These are phyloP conservation scores for Aspergillus sojae DNA, from an alignment of 2,329 filamentous ascomycete genomes.

Conservation along the genomic window DNA sequence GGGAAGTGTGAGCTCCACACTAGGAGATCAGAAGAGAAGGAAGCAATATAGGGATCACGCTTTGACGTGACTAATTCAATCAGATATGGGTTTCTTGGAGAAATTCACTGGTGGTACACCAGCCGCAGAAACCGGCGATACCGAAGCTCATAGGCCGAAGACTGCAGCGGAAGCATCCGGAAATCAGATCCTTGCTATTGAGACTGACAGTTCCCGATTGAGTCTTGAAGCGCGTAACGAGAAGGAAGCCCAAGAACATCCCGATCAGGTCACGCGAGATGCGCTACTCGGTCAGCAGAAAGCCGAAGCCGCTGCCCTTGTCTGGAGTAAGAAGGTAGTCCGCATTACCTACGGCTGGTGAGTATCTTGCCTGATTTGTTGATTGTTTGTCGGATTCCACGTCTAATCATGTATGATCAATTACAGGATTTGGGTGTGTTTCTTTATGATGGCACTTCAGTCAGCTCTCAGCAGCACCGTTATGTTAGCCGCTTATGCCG, in stretches of 20 bases:
- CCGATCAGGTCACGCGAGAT: constrained; percentile 29
- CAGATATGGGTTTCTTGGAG: constrained; percentile 2
- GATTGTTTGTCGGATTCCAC: constrained; percentile 3
- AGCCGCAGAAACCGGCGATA: not conserved
- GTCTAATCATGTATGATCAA: not conserved
- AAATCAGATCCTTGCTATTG: constrained; percentile 12
- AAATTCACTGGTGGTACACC: not conserved
- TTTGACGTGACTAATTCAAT: not conserved
- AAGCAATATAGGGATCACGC: not conserved
- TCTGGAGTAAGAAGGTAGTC: constrained; percentile 47
- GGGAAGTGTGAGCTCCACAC: not conserved
- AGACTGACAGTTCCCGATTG: constrained; percentile 21
- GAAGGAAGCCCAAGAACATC: constrained; percentile 29
- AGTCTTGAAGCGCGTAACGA: constrained; percentile 33
- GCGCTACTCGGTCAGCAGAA: constrained; percentile 49
- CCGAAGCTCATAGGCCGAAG: constrained; percentile 4
- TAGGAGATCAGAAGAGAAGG: not conserved
- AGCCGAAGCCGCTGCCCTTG: constrained; percentile 49
- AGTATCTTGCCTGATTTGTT: constrained; percentile 8
- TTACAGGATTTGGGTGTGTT: constrained; percentile 49
- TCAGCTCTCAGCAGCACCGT: constrained; percentile 46
- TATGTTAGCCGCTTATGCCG: constrained; percentile 54
- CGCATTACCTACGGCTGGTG: constrained; percentile 38
- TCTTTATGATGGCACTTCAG: constrained; percentile 50
- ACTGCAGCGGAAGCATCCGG: not conserved